These are phyloP conservation scores for Penicillium pulvis DNA, from an alignment of 495 filamentous ascomycete genomes.

Conservation along the genomic window DNA sequence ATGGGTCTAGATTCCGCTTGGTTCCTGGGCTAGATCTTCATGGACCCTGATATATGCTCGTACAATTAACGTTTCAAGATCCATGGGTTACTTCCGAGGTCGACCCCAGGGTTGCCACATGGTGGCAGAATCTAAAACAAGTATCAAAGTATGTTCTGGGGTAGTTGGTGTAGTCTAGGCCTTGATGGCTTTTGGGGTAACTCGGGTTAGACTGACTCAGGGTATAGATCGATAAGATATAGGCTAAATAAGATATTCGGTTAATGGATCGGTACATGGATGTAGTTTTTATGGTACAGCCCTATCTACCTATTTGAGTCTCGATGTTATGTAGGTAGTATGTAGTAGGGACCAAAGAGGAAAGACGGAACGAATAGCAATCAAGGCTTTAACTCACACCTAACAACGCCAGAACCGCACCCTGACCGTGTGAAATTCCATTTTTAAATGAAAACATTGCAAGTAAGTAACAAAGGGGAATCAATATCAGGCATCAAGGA, in stretches of 20 bases:
- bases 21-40: constrained; percentile 1
- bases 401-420: constrained; percentile 6
- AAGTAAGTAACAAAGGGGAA: constrained; percentile 13
- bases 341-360: background rate
- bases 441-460: constrained; percentile 7
- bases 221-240: background rate
- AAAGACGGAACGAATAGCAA: background rate
- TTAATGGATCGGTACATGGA: background rate
- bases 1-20: background rate
- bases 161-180: background rate
- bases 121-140: background rate
- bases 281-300: background rate
- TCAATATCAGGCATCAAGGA: constrained; percentile 2
- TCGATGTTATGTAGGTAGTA: background rate
- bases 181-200: background rate
- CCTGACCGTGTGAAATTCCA: constrained; percentile 4
- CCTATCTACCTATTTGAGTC: background rate
- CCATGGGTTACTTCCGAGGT: background rate
- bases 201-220: background rate
- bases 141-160: background rate
- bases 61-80: constrained; percentile 2
- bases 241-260: too few relatives aligned
- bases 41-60: background rate
- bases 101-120: background rate
- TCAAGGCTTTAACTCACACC: constrained; percentile 3